Percentiles rank a stretch among this genome's conserved stretches.
Evolutionary conservation across 2,329 filamentous ascomycete species (phyloP).

Genomic region (Amphichorda felina): DNA sequence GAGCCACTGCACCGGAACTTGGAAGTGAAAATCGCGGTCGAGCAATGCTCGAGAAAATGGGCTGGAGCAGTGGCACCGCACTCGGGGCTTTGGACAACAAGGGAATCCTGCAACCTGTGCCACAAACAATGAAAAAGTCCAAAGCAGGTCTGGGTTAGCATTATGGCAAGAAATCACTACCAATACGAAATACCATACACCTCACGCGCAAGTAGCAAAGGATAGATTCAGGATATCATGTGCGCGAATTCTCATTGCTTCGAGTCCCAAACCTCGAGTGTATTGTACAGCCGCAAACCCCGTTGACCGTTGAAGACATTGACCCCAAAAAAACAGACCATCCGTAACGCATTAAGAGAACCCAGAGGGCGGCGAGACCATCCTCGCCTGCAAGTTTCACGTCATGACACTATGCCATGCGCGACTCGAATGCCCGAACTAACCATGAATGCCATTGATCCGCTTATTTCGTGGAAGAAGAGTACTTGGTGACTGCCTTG

Average conservation of each 20-base stretch:
- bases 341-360: conserved; percentile 66
- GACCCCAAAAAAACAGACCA: conserved; percentile 54
- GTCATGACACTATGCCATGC: neutral
- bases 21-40: conserved; percentile 73
- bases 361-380: conserved; percentile 15
- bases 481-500: conserved; percentile 99
- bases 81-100: conserved; percentile 75
- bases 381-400: conserved; percentile 1
- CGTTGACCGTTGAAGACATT: conserved; percentile 60
- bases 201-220: neutral
- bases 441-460: conserved; percentile 16
- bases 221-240: conserved; percentile 25
- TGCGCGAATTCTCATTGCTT: conserved; percentile 47
- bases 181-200: neutral
- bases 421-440: conserved; percentile 7
- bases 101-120: conserved; percentile 76
- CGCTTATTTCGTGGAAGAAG: conserved; percentile 93
- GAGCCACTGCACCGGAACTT: conserved; percentile 73
- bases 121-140: conserved; percentile 75
- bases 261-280: conserved; percentile 51
- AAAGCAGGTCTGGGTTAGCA: conserved; percentile 69
- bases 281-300: conserved; percentile 67
- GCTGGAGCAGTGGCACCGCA: conserved; percentile 79
- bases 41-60: conserved; percentile 92
- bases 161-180: neutral